Evolutionary conservation across 306 rosid genomes (phyloP).

Genomic region (Vigna angularis): DNA sequence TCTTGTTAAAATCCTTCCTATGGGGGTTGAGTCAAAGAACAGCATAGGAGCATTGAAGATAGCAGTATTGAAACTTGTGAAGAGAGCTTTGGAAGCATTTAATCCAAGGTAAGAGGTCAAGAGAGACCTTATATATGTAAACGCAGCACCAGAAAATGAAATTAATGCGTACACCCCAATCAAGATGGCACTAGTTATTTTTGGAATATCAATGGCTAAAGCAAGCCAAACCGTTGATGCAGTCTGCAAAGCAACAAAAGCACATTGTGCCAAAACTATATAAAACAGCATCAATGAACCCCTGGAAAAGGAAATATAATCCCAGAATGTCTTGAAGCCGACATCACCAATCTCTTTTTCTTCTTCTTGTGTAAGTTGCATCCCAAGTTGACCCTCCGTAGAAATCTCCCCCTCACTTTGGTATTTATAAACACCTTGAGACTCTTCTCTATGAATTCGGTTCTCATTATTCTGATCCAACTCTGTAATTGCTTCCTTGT

Average conservation of each 20-base stretch:
- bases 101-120: conserved; percentile 61
- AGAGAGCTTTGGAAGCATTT: conserved; percentile 78
- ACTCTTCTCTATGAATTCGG: conserved; percentile 40
- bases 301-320: conserved; percentile 58
- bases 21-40: conserved; percentile 87
- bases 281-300: conserved; percentile 50
- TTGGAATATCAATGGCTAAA: conserved; percentile 62
- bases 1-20: conserved; percentile 79
- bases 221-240: conserved; percentile 79
- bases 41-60: conserved; percentile 86
- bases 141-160: conserved; percentile 57
- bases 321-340: conserved; percentile 76
- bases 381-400: conserved; percentile 42
- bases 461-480: conserved; percentile 42
- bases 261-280: conserved; percentile 38
- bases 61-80: conserved; percentile 62
- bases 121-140: conserved; percentile 55
- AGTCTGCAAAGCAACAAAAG: conserved; percentile 60
- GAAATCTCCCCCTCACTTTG: conserved; percentile 50
- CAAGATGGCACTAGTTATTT: conserved; percentile 50
- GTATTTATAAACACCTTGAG: conserved; percentile 37
- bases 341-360: conserved; percentile 70
- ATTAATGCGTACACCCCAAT: conserved; percentile 64
- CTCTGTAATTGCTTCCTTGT: conserved; percentile 58
- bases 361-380: conserved; percentile 80